Percentiles rank a stretch among this genome's conserved stretches.
phyloP scores from a whole-genome alignment of 805 yeast genomes.

The Candida gorgasii region DNA sequence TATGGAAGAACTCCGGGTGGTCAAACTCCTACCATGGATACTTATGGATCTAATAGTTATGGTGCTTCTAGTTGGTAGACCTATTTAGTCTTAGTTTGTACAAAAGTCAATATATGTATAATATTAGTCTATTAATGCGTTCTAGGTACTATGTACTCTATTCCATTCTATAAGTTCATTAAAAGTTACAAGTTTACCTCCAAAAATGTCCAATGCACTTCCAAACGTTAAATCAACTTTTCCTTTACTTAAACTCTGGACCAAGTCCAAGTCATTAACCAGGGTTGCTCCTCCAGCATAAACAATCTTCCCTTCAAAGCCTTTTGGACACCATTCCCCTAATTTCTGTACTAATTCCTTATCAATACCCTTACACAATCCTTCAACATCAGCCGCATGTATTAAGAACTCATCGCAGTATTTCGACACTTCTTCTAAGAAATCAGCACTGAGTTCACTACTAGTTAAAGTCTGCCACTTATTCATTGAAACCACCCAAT shows the following conservation, averaged over 20 bases:
- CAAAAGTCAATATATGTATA: slow-evolving; percentile 3
- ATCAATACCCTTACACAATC: slow-evolving; percentile 91
- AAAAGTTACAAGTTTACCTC: slow-evolving; percentile 79
- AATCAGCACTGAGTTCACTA: slow-evolving; percentile 52
- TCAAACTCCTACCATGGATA: slow-evolving; percentile 20
- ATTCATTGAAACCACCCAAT: slow-evolving; percentile 97
- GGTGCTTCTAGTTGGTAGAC: slow-evolving; percentile 33
- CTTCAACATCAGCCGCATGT: slow-evolving; percentile 99
- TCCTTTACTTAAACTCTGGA: slow-evolving; percentile 67
- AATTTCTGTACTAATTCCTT: slow-evolving; percentile 67
- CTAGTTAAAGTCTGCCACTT: slow-evolving; percentile 93
- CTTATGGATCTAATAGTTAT: slow-evolving; percentile 37
- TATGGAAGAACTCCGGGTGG: slow-evolving; percentile 41
- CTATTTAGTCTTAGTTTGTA: too few species aligned
- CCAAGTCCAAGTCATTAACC: slow-evolving; percentile 66
- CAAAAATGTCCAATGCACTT: slow-evolving; percentile 91
- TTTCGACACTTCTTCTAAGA: slow-evolving; percentile 53
- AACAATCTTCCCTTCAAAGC: slow-evolving; percentile 66
- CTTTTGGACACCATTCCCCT: slow-evolving; percentile 71
- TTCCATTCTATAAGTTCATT: slow-evolving; percentile 81
- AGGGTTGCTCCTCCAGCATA: slow-evolving; percentile 97
- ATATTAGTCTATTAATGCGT: too few species aligned
- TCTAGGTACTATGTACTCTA: too few species aligned
- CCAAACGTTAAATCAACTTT: slow-evolving; percentile 92
- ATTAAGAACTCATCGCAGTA: slow-evolving; percentile 87